Conservation (phyloP, 805 yeast species). For the Ogataea thermomethanolica region DNA sequence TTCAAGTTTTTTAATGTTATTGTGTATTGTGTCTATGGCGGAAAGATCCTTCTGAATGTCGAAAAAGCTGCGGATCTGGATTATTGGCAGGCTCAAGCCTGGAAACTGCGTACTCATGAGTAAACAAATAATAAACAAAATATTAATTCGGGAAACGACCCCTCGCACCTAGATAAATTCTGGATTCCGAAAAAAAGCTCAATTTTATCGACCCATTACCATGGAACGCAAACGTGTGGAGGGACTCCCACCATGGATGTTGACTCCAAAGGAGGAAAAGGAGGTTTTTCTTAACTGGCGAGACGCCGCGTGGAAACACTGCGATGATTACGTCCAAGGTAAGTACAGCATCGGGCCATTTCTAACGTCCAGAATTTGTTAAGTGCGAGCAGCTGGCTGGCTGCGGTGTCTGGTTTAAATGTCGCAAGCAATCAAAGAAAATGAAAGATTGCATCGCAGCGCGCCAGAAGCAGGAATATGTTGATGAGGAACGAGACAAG, state of each 20-base stretch:
- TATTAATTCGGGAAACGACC: background rate
- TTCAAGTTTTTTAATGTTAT: conserved; percentile 17
- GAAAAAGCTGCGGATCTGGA: conserved; percentile 19
- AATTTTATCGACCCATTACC: background rate
- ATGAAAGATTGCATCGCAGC: conserved; percentile 62
- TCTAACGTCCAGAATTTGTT: conserved; percentile 42
- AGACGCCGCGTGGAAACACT: conserved; percentile 56
- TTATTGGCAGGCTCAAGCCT: conserved; percentile 19
- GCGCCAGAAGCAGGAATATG: conserved; percentile 58
- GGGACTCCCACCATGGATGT: conserved; percentile 67
- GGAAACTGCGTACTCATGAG: conserved; percentile 19
- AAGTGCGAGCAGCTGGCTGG: conserved; percentile 65
- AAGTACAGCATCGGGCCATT: conserved; percentile 14
- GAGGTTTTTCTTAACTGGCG: conserved; percentile 70
- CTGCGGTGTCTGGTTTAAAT: conserved; percentile 61
- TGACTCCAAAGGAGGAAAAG: conserved; percentile 74
- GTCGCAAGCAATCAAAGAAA: conserved; percentile 53
- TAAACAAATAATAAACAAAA: conserved; percentile 7
- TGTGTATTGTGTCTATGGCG: conserved; percentile 18
- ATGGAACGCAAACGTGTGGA: conserved; percentile 31
- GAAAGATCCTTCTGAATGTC: conserved; percentile 18
- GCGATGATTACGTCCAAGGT: conserved; percentile 67
- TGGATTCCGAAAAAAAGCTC: background rate
- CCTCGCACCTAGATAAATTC: conserved; percentile 3
- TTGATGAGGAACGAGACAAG: conserved; percentile 67